These are phyloP conservation scores for Mayamaea pseudoterrestris DNA, from an alignment of 108 stramenopile genomes.

Conservation along the genomic window DNA sequence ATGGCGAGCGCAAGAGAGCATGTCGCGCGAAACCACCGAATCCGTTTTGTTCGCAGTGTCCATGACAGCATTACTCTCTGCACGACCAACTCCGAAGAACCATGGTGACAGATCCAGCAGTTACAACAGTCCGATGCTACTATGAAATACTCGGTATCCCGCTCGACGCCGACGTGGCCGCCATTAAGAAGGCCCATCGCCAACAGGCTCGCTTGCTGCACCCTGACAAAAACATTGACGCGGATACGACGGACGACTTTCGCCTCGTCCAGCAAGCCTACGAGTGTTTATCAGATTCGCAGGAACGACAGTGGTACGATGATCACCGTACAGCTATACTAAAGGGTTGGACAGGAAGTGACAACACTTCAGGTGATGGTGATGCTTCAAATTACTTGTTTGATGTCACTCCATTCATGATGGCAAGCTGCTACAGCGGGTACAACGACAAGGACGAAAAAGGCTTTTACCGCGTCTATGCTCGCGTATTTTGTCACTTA, in stretches of 20 bases:
- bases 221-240: constrained; percentile 81
- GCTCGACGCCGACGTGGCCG: constrained; percentile 65
- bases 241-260: constrained; percentile 32
- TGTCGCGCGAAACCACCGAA: no score
- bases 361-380: constrained; percentile 11
- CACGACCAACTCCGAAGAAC: no score
- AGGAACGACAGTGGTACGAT: constrained; percentile 88
- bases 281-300: constrained; percentile 82
- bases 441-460: constrained; percentile 42
- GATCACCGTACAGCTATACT: constrained; percentile 81
- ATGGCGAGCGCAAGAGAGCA: no score
- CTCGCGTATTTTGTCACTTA: constrained; percentile 27
- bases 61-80: no score
- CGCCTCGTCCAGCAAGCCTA: constrained; percentile 87
- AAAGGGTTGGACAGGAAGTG: constrained; percentile 33
- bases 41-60: no score
- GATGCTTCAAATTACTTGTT: constrained; percentile 45
- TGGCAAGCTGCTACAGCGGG: constrained; percentile 56
- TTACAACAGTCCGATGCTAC: constrained; percentile 24
- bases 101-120: no score
- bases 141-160: constrained; percentile 88
- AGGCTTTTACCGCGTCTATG: constrained; percentile 55
- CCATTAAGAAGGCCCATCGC: constrained; percentile 93
- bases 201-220: constrained; percentile 86
- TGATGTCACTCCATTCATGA: constrained; percentile 60